Base-by-base conservation (phyloP, 78 protist genomes). In the Polysphondylium violaceum region DNA sequence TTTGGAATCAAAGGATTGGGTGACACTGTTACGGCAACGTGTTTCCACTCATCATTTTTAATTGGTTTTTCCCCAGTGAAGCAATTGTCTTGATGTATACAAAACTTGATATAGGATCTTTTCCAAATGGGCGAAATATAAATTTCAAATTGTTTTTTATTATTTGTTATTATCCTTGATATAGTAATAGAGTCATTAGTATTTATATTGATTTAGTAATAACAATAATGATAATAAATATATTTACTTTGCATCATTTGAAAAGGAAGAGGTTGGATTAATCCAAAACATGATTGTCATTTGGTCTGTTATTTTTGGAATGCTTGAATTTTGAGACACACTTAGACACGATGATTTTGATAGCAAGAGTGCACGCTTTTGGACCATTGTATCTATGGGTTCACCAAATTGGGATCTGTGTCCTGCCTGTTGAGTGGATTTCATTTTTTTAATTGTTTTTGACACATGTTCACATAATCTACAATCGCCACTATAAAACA, bases 401-500 rank as follows among this genome's bases (percentile, higher is more conserved):
- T 75, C 85, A 41, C 85, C 85, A 58, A 75, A 75, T 16, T 1
- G 14, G 9, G 5, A 53, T 58, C 85, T 55, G 40, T 75, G 85
- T 12, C 69, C 71, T 35, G 69, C 41, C 21, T 6, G 8, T 56
- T 6, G 33, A 17, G 29, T 56, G n/a, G n/a, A n/a, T n/a, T n/a
- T n/a, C 73, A 21, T 36, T 17, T 1, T 38, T 38, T 38, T 65
- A 51, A 23, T 33, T 38, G 31, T 38, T 21, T 36, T 40, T 4
- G 4, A 65, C 31, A 38, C 73, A 65, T 65, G 73, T n/a, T 21
- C 21, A 58, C 91, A 83, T 31, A 83, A 5, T 6, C 65, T 59
- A 58, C 91, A 83, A 50, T 83, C 91, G 2, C 71, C 56, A n/a
- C 41, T 38, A 59, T 83, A 83, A 40, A 83, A 83, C 31, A 59